A percentile compares a stretch with the other conserved stretches of the same genome.
Conservation (phyloP, 306 rosid species). For the Trifolium subterraneum region DNA sequence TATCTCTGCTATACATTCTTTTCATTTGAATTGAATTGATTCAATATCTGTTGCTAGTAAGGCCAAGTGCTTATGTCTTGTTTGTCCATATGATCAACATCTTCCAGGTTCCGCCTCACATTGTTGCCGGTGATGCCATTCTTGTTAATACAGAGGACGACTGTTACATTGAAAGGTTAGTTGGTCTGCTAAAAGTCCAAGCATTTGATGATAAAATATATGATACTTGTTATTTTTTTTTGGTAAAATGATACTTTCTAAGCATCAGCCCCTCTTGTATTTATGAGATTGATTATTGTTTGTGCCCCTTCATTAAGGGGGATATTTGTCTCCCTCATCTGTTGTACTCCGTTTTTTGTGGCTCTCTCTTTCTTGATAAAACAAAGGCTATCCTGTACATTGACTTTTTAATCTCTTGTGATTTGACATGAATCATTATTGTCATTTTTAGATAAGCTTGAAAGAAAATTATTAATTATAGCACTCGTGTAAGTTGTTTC, state of each 20-base stretch:
- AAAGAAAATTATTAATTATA: constrained; percentile 2
- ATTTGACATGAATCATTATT: neutral
- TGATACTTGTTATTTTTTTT: neutral
- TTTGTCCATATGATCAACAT: constrained; percentile 17
- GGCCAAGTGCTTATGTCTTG: constrained; percentile 24
- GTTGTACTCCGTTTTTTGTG: constrained; percentile 3
- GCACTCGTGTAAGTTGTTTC: constrained; percentile 27
- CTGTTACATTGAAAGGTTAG: constrained; percentile 85
- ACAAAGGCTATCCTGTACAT: neutral
- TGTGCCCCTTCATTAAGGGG: neutral
- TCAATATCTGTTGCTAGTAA: constrained; percentile 14
- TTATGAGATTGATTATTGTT: constrained; percentile 28
- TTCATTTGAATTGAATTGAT: constrained; percentile 31
- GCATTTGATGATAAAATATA: constrained; percentile 25
- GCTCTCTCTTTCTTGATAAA: neutral
- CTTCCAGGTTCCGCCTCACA: constrained; percentile 78
- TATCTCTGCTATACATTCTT: constrained; percentile 28
- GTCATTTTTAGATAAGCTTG: neutral
- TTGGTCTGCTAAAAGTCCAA: constrained; percentile 15
- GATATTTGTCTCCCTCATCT: constrained; percentile 1
- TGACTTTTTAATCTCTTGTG: constrained; percentile 18
- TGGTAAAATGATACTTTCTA: neutral
- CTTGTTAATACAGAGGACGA: constrained; percentile 74
- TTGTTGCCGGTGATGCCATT: constrained; percentile 76
- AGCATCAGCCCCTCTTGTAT: constrained; percentile 25